Percentiles rank a stretch among this genome's conserved stretches.
Evolutionary conservation across 1,284 basidiomycete genomes (phyloP).

Genomic region (Leccinum fuscescens): DNA sequence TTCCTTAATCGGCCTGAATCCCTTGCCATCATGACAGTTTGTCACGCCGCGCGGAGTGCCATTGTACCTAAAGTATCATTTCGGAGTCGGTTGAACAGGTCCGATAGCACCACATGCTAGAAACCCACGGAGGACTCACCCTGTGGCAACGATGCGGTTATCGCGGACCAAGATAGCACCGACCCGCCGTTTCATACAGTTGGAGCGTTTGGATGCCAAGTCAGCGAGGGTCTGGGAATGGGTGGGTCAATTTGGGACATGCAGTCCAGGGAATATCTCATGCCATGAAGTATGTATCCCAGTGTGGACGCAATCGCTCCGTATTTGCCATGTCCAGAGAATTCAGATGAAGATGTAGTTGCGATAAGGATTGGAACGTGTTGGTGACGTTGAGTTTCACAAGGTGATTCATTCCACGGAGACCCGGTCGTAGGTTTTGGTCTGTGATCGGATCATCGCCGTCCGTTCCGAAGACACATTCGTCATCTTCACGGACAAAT

Average conservation of each 20-base stretch:
- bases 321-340: slow-evolving; percentile 66
- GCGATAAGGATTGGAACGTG: slow-evolving; percentile 53
- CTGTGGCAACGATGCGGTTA: slow-evolving; percentile 90
- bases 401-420: slow-evolving; percentile 46
- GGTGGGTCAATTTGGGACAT: slow-evolving; percentile 1
- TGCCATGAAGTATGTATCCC: slow-evolving; percentile 97
- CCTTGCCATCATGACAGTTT: slow-evolving; percentile 77
- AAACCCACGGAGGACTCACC: slow-evolving; percentile 42
- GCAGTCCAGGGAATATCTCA: slow-evolving; percentile 19
- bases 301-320: slow-evolving; percentile 79
- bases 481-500: slow-evolving; percentile 66
- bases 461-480: slow-evolving; percentile 48
- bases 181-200: slow-evolving; percentile 97
- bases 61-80: slow-evolving; percentile 69
- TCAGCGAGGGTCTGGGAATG: slow-evolving; percentile 74
- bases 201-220: slow-evolving; percentile 84
- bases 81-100: slow-evolving; percentile 1
- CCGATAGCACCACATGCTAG: neutral
- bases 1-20: neutral
- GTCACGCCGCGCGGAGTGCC: slow-evolving; percentile 88
- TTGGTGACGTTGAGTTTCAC: slow-evolving; percentile 75
- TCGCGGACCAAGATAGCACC: slow-evolving; percentile 89
- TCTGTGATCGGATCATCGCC: neutral
- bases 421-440: slow-evolving; percentile 27
- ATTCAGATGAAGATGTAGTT: slow-evolving; percentile 66